These are phyloP conservation scores for Starmerella sp. DNA, from an alignment of 805 yeast species.

Conservation along the genomic window DNA sequence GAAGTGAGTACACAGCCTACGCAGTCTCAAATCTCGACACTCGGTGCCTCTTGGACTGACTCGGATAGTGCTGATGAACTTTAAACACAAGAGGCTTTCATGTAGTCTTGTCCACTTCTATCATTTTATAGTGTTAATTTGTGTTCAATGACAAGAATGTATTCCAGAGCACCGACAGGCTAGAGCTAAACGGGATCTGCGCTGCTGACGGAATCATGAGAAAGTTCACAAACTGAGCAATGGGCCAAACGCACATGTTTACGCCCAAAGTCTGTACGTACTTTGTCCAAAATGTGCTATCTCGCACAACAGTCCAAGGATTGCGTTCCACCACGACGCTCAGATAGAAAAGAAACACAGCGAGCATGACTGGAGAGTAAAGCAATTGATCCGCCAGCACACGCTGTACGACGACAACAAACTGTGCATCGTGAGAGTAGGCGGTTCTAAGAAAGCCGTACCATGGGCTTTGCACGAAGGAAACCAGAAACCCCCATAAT, in stretches of 20 bases:
- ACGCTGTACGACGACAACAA: conserved; percentile 65
- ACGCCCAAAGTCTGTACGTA: conserved; percentile 50
- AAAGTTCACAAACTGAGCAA: conserved; percentile 70
- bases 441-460: conserved; percentile 66
- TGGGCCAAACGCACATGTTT: conserved; percentile 88
- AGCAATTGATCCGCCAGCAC: conserved; percentile 83
- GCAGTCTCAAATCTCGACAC: background rate
- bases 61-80: background rate
- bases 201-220: conserved; percentile 61
- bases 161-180: conserved; percentile 87
- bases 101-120: too few species aligned
- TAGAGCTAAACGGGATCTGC: conserved; percentile 85
- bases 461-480: conserved; percentile 83
- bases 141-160: conserved; percentile 79
- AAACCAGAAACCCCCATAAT: conserved; percentile 75
- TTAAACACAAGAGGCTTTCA: too few species aligned
- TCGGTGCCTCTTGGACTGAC: background rate
- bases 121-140: background rate
- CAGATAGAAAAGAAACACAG: conserved; percentile 72
- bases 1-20: background rate
- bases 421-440: conserved; percentile 66
- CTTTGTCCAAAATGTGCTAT: conserved; percentile 47
- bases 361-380: conserved; percentile 77
- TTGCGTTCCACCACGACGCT: conserved; percentile 73
- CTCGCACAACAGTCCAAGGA: conserved; percentile 47